These are phyloP conservation scores for Debaryomycetaceae sp. DNA, from an alignment of 1,139 yeast species.

Conservation along the genomic window DNA sequence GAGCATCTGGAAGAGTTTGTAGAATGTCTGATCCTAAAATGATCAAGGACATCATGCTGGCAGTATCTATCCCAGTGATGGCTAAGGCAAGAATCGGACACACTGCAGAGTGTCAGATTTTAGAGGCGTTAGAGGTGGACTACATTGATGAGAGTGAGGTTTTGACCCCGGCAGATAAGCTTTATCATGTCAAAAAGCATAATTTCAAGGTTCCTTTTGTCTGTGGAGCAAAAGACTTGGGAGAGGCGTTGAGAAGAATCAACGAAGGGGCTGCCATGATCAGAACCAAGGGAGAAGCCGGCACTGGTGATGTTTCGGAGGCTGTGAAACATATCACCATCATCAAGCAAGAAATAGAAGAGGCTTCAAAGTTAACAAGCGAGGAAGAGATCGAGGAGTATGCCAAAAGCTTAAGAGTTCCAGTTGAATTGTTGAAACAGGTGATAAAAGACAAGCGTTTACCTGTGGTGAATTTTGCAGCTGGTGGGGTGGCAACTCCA, in stretches of 20 bases:
- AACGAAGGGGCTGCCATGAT: constrained; percentile 88
- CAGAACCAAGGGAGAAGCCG: constrained; percentile 87
- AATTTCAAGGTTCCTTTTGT: constrained; percentile 75
- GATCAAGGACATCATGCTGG: constrained; percentile 73
- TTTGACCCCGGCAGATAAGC: constrained; percentile 76
- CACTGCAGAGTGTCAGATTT: constrained; percentile 76
- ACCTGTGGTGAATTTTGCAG: constrained; percentile 86
- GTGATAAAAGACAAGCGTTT: constrained; percentile 53
- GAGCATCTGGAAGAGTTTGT: constrained; percentile 80
- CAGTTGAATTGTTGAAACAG: constrained; percentile 49
- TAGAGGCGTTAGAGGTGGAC: constrained; percentile 71
- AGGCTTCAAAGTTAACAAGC: constrained; percentile 39
- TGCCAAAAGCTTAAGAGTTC: constrained; percentile 63
- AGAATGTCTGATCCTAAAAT: constrained; percentile 86
- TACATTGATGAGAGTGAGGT: constrained; percentile 87
- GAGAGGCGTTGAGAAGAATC: constrained; percentile 80
- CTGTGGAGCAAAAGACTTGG: constrained; percentile 82
- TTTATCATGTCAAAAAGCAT: constrained; percentile 60
- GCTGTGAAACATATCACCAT: constrained; percentile 76
- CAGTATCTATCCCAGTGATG: constrained; percentile 78
- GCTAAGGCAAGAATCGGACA: constrained; percentile 89
- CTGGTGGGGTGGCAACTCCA: constrained; percentile 90
- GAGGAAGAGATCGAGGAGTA: constrained; percentile 45
- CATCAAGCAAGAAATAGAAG: constrained; percentile 55
- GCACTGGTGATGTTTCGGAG: constrained; percentile 84